Percentiles rank a stretch among this genome's conserved stretches.
These are phyloP conservation scores for Suillus luteus DNA, from an alignment of 768 basidiomycete genomes.

Conservation along the genomic window DNA sequence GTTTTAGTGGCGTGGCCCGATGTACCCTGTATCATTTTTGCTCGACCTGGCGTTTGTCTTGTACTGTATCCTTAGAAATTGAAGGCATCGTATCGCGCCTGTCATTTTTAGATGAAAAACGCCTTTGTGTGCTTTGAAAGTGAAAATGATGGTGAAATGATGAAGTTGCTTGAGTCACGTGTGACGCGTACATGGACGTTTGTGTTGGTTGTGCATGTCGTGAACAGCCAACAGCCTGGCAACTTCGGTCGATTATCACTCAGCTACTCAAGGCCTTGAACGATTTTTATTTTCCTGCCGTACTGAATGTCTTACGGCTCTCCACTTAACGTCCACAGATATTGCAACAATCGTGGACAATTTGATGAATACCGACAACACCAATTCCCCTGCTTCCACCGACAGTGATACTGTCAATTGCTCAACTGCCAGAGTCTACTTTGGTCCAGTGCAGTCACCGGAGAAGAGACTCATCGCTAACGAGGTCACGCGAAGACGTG, in stretches of 20 bases:
- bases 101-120: constrained; percentile 2
- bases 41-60: neutral
- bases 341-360: constrained; percentile 7
- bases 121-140: neutral
- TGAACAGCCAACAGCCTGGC: constrained; percentile 9
- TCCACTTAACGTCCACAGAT: constrained; percentile 4
- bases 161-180: constrained; percentile 27
- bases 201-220: constrained; percentile 15
- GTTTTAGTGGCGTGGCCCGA: constrained; percentile 3
- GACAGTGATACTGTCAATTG: constrained; percentile 47
- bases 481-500: constrained; percentile 32
- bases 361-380: constrained; percentile 16
- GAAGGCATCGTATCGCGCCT: neutral
- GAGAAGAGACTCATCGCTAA: constrained; percentile 47
- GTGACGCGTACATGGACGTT: constrained; percentile 31
- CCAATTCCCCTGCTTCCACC: constrained; percentile 33
- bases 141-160: neutral
- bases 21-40: constrained; percentile 4
- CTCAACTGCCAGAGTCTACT: constrained; percentile 46
- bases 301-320: constrained; percentile 7
- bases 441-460: constrained; percentile 54
- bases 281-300: neutral
- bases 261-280: neutral
- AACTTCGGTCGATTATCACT: constrained; percentile 8
- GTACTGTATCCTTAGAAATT: neutral